These are phyloP conservation scores for Immersiporthe knoxdaviesiana DNA, from an alignment of 2,329 filamentous ascomycete genomes.

Conservation along the genomic window DNA sequence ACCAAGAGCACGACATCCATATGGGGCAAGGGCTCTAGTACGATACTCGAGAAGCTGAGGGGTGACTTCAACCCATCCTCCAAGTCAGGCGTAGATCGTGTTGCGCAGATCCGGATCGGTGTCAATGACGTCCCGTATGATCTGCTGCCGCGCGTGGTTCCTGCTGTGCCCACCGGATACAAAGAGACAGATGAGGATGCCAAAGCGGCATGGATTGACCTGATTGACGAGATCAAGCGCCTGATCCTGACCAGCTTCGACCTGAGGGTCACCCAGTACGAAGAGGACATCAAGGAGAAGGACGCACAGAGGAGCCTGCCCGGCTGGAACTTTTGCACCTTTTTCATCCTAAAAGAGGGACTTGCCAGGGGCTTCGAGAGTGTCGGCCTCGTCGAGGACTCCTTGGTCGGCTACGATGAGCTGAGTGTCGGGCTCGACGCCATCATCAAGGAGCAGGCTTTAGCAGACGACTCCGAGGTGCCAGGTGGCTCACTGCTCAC, in stretches of 20 bases:
- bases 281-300: slow-evolving; percentile 95
- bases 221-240: slow-evolving; percentile 84
- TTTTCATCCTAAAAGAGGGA: slow-evolving; percentile 97
- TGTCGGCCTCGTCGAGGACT: slow-evolving; percentile 93
- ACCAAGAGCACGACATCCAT: slow-evolving; percentile 65
- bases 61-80: slow-evolving; percentile 82
- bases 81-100: slow-evolving; percentile 74
- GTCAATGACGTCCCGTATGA: slow-evolving; percentile 71
- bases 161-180: slow-evolving; percentile 66
- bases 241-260: slow-evolving; percentile 90
- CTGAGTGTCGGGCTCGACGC: slow-evolving; percentile 84
- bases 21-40: slow-evolving; percentile 79
- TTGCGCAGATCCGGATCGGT: slow-evolving; percentile 83
- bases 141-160: slow-evolving; percentile 63
- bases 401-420: slow-evolving; percentile 92
- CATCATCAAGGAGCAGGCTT: slow-evolving; percentile 74
- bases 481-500: slow-evolving; percentile 73
- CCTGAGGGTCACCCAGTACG: slow-evolving; percentile 86
- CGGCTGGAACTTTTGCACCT: slow-evolving; percentile 99
- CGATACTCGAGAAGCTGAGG: slow-evolving; percentile 85
- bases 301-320: slow-evolving; percentile 84
- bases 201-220: slow-evolving; percentile 79
- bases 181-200: slow-evolving; percentile 76
- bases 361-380: slow-evolving; percentile 93
- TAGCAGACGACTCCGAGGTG: slow-evolving; percentile 60